Base-by-base conservation (phyloP, 768 basidiomycete genomes). In the Paxillus ammoniavirescens region DNA sequence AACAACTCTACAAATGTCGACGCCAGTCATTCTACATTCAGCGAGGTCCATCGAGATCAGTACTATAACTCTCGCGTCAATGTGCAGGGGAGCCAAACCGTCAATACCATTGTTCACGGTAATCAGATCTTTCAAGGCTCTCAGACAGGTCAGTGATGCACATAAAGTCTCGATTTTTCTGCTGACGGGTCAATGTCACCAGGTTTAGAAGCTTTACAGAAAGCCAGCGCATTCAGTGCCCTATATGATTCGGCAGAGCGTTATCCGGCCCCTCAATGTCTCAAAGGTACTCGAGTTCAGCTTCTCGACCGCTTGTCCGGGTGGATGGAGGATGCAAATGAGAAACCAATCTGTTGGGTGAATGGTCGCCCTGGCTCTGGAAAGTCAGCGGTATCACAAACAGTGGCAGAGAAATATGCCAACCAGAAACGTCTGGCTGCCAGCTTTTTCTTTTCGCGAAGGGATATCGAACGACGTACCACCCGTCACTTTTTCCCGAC, bases 381-480 rank as follows among this genome's bases (percentile, higher is more conserved):
- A 2, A 65, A 65, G 45, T 65, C 64, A 7, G 64, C 64, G 1
- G 62, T 75, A 12, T 61, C 62, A 13, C 72, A 72, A 37, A 68
- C 70, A 0, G 55, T 72, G 1, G 65, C 70, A 12, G 61, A 72
- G 53, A 65, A 56, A 30, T 65, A 59, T 40, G 50, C 47, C 45
- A 18, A 21, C 37, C 26, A 56, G 51, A 21, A 49, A 42, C 64
- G 61, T 15, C 61, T 71, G 8, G 68, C 66, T 30, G 71, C 68
- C 0, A 69, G 66, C 44, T 75, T 72, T 58, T 74, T 74, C 55
- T 72, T 74, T 59, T 72, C 66, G 0, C 56, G 66, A n/a, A 58
- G 61, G 13, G 65, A 66, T 35, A 42, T 56, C 8, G 62, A 58
- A 23, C 58, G 70, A 10, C 63, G 61, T 1, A 58, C 59, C 8